Evolutionary conservation across 2,329 filamentous ascomycete species (phyloP), one percentile per base, ranked within the genome.

Genomic region (Pseudocercospora fuligena): DNA sequence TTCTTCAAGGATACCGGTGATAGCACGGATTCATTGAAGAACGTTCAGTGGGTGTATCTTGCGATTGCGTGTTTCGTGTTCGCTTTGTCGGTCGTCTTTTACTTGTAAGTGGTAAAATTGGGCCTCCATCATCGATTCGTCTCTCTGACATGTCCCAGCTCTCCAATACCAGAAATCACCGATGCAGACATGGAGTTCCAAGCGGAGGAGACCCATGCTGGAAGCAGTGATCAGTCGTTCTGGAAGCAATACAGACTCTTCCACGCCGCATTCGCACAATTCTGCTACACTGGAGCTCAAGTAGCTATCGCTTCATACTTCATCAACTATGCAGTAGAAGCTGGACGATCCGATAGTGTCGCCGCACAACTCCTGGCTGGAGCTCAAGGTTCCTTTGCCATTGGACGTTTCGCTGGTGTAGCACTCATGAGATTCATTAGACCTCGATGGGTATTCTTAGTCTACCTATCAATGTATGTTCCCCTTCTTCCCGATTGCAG

Each of bases 251-350:
- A 90, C 78, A 87, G 88, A 25, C 83, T 94, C 2, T 93, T 93
- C 83, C 90, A 92, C 73, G 92, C 90, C 12, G 87, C 90, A 0
- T 86, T 89, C 71, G 89, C 90, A 0, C 91, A 94, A 71, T 94
- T 94, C 79, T 92, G 89, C 76, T 95, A 94, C 77, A 90, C 92
- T 0, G 92, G 92, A 57, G 88, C 90, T 0, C 93, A 97, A 73
- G 82, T 86, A 5, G 85, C 82, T 1, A 81, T 86, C 29, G 66
- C 66, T 31, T 57, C 81, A 56, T 91, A 91, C 78, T 92, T 92
- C 78, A 91, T 92, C 82, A 92, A 92, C 60, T 76, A 75, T 58
- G 73, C 85, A n/a, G 84, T 82, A 23, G 87, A 90, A 69, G 77
- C 83, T 1, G 79, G 79, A 21, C 85, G 90, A 11, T 76, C 80